phyloP scores from a whole-genome alignment of 257 asterid species.

The Agastache rugosa region DNA sequence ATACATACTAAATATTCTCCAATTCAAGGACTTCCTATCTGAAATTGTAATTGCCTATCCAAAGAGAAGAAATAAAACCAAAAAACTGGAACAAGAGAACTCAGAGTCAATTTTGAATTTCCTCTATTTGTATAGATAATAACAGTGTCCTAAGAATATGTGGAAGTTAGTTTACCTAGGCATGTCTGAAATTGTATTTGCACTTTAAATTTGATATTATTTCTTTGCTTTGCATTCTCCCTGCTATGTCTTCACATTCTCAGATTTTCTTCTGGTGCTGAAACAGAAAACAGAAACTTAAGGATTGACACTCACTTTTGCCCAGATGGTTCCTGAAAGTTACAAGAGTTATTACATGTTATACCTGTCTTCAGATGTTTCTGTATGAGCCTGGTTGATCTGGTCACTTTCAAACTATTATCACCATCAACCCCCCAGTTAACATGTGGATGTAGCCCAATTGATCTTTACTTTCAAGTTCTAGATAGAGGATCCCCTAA shows the following conservation, averaged over 20 bases:
- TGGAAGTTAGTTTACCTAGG: constrained; percentile 10
- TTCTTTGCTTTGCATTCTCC: background rate
- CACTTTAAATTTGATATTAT: background rate
- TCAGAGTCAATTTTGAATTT: background rate
- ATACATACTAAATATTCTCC: constrained; percentile 4
- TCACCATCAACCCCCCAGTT: too few species aligned
- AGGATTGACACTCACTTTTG: too few species aligned
- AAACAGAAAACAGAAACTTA: background rate
- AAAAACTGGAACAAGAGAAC: constrained; percentile 5
- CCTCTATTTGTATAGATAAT: background rate
- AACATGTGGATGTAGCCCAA: too few species aligned
- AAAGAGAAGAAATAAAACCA: background rate
- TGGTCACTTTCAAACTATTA: too few species aligned
- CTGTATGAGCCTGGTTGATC: too few species aligned
- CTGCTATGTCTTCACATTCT: background rate
- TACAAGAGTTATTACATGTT: too few species aligned
- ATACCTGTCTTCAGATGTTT: too few species aligned
- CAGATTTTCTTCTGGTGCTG: background rate
- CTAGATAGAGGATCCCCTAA: too few species aligned
- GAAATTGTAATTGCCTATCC: background rate
- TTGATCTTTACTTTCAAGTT: too few species aligned
- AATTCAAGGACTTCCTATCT: constrained; percentile 2
- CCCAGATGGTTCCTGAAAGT: too few species aligned
- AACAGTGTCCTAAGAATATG: background rate
- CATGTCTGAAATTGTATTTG: too few species aligned